phyloP scores from a whole-genome alignment of 1,284 basidiomycete species.

The Ustilago sp. region DNA sequence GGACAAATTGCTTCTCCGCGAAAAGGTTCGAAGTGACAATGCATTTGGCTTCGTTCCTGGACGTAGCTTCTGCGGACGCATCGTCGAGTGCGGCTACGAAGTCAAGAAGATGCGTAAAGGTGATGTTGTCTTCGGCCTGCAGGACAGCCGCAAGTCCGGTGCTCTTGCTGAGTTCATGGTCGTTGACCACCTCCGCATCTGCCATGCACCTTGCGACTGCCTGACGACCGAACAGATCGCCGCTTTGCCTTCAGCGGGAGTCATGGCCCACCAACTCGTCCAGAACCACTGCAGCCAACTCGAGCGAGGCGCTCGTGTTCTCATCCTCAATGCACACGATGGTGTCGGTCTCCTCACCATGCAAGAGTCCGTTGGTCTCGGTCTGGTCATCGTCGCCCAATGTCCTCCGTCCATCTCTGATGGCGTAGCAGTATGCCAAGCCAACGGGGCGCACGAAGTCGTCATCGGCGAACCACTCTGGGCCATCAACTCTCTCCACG shows the following conservation, averaged over 20 bases:
- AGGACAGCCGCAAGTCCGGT: constrained; percentile 69
- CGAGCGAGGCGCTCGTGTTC: constrained; percentile 67
- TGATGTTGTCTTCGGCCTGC: constrained; percentile 71
- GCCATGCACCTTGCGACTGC: constrained; percentile 69
- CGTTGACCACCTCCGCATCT: constrained; percentile 69
- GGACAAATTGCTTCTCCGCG: constrained; percentile 67
- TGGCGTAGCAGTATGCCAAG: constrained; percentile 66
- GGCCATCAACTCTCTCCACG: constrained; percentile 70
- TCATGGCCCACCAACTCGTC: constrained; percentile 70
- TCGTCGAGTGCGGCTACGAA: constrained; percentile 70
- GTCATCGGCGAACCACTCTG: constrained; percentile 70
- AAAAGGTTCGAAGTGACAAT: constrained; percentile 64
- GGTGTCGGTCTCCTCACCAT: constrained; percentile 70
- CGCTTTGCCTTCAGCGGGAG: constrained; percentile 69
- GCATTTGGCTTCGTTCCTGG: constrained; percentile 70
- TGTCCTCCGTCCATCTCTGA: constrained; percentile 68
- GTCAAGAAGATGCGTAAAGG: constrained; percentile 69
- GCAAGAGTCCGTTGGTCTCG: constrained; percentile 69
- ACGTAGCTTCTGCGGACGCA: constrained; percentile 70
- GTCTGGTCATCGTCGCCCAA: constrained; percentile 71
- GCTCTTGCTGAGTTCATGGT: constrained; percentile 70
- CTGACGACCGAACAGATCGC: constrained; percentile 70
- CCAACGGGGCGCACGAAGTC: constrained; percentile 70
- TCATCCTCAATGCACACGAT: constrained; percentile 71
- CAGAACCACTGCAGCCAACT: constrained; percentile 68